Evolutionary conservation across 75 land plant genomes (phyloP).

Genomic region (Picea glauca): DNA sequence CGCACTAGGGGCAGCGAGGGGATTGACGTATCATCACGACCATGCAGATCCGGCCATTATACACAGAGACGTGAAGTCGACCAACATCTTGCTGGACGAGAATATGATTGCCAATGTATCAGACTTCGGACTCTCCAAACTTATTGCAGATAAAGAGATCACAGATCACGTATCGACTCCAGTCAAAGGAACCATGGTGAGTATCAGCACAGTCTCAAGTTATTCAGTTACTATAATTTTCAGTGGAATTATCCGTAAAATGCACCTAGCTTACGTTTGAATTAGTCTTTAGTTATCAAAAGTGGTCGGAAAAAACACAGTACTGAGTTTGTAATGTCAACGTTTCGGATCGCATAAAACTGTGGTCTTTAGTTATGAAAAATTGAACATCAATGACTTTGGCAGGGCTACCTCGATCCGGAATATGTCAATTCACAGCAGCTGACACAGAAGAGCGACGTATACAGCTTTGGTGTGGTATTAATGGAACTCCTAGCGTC

Average conservation of each 20-base stretch:
- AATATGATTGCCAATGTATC: constrained; percentile 45
- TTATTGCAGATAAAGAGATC: constrained; percentile 25
- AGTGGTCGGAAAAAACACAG: neutral
- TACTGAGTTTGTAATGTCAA: no score
- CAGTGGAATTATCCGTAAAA: neutral
- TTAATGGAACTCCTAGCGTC: no score
- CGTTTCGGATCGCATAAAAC: no score
- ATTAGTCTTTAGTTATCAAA: neutral
- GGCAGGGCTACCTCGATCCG: no score
- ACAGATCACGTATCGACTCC: constrained; percentile 53
- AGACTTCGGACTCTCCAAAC: constrained; percentile 43
- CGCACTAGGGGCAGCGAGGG: constrained; percentile 28
- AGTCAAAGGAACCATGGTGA: constrained; percentile 80
- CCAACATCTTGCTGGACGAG: constrained; percentile 40
- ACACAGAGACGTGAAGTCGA: constrained; percentile 35
- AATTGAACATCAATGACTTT: no score
- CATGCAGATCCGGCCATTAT: constrained; percentile 23
- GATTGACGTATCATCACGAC: constrained; percentile 30
- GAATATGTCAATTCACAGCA: no score
- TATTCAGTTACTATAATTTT: neutral
- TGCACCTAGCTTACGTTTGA: neutral
- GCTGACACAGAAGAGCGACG: no score
- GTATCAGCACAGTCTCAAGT: neutral
- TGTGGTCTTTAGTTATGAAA: no score
- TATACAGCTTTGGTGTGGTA: no score